phyloP scores from a whole-genome alignment of 106 monocot species.

The Dioscorea dumetorum region DNA sequence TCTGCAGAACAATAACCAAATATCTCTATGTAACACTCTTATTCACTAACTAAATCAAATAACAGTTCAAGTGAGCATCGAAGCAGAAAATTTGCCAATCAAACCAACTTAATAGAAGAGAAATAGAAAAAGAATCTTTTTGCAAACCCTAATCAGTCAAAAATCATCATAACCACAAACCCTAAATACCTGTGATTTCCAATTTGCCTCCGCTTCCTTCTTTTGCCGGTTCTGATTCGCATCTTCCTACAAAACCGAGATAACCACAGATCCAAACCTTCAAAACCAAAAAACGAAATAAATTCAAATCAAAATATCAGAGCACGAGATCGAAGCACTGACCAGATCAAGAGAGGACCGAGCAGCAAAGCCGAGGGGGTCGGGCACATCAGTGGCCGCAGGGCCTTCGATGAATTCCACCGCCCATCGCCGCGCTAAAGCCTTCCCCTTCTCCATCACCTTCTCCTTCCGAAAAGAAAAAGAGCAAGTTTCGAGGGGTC shows the following conservation, averaged over 20 bases:
- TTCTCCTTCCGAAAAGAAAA: not conserved
- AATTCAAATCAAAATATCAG: not conserved
- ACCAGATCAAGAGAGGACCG: not conserved
- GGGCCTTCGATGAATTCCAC: conserved; percentile 58
- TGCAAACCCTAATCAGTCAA: not conserved
- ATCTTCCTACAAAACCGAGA: conserved; percentile 40
- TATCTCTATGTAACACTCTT: not conserved
- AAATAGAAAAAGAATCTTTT: not conserved
- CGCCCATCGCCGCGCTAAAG: conserved; percentile 82
- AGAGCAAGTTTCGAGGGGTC: too few relatives aligned
- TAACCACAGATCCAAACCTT: not conserved
- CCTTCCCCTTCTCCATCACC: conserved; percentile 89
- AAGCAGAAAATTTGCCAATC: not conserved
- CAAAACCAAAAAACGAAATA: not conserved
- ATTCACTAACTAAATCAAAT: not conserved
- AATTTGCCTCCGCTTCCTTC: conserved; percentile 86
- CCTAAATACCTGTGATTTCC: conserved; percentile 75
- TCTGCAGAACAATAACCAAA: not conserved
- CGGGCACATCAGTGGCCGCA: conserved; percentile 41
- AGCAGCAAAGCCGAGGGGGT: conserved; percentile 86
- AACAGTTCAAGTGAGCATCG: not conserved
- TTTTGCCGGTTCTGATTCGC: conserved; percentile 53
- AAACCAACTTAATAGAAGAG: not conserved
- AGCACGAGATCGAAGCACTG: not conserved
- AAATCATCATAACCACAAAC: not conserved